Evolutionary conservation across 371 early-diverging fungal species (phyloP).

Genomic region (Mortierella sp.): DNA sequence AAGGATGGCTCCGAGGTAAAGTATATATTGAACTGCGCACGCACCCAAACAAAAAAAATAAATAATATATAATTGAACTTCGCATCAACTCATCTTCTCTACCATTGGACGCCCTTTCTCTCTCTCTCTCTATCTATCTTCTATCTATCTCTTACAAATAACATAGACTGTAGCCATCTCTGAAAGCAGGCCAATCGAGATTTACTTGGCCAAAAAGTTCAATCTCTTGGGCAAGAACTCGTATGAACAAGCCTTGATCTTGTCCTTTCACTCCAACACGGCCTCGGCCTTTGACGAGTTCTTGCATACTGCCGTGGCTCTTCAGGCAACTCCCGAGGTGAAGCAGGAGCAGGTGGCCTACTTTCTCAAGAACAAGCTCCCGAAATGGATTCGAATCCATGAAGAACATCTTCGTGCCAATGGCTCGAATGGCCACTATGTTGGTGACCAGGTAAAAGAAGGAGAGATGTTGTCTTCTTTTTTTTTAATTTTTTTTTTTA

Average conservation of each 20-base stretch:
- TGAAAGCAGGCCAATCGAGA: conserved; percentile 32
- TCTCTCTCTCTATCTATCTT: too few relatives aligned
- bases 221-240: conserved; percentile 22
- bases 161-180: conserved; percentile 30
- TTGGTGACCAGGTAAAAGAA: conserved; percentile 28
- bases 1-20: conserved; percentile 37
- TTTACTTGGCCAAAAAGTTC: conserved; percentile 26
- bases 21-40: neutral
- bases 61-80: too few relatives aligned
- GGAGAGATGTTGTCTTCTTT: neutral
- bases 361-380: conserved; percentile 12
- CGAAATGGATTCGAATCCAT: conserved; percentile 38
- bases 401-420: conserved; percentile 43
- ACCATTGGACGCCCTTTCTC: too few relatives aligned
- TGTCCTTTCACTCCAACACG: conserved; percentile 20
- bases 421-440: conserved; percentile 40
- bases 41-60: too few relatives aligned
- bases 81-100: too few relatives aligned
- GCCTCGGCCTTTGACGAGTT: conserved; percentile 18
- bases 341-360: conserved; percentile 9
- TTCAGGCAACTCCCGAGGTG: conserved; percentile 13
- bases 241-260: conserved; percentile 26
- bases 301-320: neutral
- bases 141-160: too few relatives aligned
- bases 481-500: neutral